Evolutionary conservation across 495 filamentous ascomycete genomes (phyloP).

Genomic region (Jackrogersella minutella): DNA sequence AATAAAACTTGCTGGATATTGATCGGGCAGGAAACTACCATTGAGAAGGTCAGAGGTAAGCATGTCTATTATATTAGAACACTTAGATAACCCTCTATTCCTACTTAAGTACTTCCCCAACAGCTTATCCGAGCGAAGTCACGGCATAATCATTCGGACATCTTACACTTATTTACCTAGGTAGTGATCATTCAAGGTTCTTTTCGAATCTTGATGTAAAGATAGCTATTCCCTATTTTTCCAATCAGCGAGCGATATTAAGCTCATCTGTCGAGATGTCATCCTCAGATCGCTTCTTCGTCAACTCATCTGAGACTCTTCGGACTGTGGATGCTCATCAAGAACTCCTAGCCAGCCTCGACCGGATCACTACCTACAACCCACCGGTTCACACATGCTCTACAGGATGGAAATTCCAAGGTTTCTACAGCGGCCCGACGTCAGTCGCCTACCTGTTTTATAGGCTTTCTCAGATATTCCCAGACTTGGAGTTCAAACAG

Average conservation of each 20-base stretch:
- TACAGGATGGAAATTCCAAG: constrained; percentile 47
- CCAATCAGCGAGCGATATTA: too few relatives aligned
- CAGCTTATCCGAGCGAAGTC: neutral
- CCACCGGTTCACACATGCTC: constrained; percentile 39
- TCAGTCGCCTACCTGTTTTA: constrained; percentile 68
- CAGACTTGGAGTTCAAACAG: constrained; percentile 55
- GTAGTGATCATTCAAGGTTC: too few relatives aligned
- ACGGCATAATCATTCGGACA: neutral
- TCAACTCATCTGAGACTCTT: constrained; percentile 4
- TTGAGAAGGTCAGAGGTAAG: too few relatives aligned
- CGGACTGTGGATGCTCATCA: constrained; percentile 14
- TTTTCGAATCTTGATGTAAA: too few relatives aligned
- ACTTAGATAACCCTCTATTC: too few relatives aligned
- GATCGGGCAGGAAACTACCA: too few relatives aligned
- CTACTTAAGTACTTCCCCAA: too few relatives aligned
- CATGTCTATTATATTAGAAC: too few relatives aligned
- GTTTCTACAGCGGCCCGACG: constrained; percentile 67
- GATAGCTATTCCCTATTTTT: neutral
- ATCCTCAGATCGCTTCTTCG: constrained; percentile 19
- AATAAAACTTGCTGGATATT: too few relatives aligned
- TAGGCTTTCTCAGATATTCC: constrained; percentile 55
- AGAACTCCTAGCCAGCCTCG: constrained; percentile 33
- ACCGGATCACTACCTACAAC: constrained; percentile 23
- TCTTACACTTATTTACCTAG: neutral
- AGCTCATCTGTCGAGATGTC: constrained; percentile 8